Conservation (phyloP, 2,329 filamentous ascomycete species). For the Amphichorda felina region DNA sequence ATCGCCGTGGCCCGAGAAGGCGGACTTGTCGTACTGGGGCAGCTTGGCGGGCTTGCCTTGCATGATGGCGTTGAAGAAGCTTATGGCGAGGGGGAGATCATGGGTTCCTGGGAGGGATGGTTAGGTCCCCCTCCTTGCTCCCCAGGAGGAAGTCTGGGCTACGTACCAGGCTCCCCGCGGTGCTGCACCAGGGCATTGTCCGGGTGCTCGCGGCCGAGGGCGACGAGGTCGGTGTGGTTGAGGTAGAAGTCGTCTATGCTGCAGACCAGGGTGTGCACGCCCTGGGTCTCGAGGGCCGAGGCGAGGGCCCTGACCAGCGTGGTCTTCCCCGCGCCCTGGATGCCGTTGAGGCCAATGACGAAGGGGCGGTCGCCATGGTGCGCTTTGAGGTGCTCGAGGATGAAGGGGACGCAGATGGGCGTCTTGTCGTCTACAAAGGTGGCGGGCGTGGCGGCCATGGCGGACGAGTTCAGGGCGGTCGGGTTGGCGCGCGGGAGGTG, state of each 20-base stretch:
- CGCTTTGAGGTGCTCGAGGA: conserved; percentile 44
- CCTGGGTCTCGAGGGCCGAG: conserved; percentile 40
- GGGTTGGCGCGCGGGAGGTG: no score
- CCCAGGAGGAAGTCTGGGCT: not conserved
- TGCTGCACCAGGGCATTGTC: conserved; percentile 68
- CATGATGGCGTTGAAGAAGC: conserved; percentile 50
- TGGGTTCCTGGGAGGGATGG: conserved; percentile 43
- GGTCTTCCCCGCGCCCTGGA: conserved; percentile 89
- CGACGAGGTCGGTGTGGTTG: conserved; percentile 53
- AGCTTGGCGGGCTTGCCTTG: conserved; percentile 40
- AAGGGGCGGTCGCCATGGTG: conserved; percentile 46
- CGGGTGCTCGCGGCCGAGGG: conserved; percentile 52
- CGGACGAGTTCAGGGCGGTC: no score
- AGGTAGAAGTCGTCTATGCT: conserved; percentile 90
- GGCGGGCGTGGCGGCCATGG: conserved; percentile 2
- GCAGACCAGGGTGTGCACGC: conserved; percentile 57
- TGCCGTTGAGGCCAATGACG: conserved; percentile 79
- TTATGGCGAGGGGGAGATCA: conserved; percentile 52
- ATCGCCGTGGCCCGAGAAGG: conserved; percentile 65
- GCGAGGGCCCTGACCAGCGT: conserved; percentile 65
- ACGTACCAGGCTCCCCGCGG: conserved; percentile 64
- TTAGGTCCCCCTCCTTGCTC: not conserved
- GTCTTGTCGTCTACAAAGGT: conserved; percentile 65
- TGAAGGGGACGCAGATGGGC: conserved; percentile 66
- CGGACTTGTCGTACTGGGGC: conserved; percentile 76